Percentiles rank a stretch among this genome's conserved stretches.
Evolutionary conservation across 768 basidiomycete species (phyloP).

Genomic region (Coprinellus micaceus): DNA sequence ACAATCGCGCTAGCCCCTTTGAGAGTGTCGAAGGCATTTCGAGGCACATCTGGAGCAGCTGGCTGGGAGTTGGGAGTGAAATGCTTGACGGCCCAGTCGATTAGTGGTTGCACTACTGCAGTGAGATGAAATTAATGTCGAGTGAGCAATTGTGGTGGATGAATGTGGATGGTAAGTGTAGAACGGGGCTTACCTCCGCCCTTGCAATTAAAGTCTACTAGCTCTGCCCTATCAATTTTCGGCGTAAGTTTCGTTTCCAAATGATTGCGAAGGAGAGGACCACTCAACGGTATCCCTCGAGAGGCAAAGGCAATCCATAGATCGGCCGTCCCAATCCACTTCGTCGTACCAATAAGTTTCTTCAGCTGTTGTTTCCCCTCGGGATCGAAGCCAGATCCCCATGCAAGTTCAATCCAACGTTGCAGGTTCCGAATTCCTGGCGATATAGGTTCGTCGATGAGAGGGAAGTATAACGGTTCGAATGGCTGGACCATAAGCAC

Average conservation of each 20-base stretch:
- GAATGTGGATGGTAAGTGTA: too few species aligned
- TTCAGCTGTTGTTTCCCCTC: conserved; percentile 64
- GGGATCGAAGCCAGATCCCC: conserved; percentile 73
- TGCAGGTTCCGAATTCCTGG: conserved; percentile 79
- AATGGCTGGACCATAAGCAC: conserved; percentile 62
- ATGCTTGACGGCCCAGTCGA: conserved; percentile 74
- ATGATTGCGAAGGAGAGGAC: not conserved
- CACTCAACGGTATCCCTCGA: conserved; percentile 76
- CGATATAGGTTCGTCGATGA: conserved; percentile 51
- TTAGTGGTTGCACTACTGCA: conserved; percentile 45
- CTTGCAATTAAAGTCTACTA: conserved; percentile 59
- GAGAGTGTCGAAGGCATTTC: conserved; percentile 51
- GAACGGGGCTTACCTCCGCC: conserved; percentile 29
- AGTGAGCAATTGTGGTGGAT: not conserved
- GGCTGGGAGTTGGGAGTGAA: conserved; percentile 40
- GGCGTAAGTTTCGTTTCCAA: not conserved
- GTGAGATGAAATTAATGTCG: not conserved
- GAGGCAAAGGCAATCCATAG: conserved; percentile 76
- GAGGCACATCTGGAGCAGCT: conserved; percentile 15
- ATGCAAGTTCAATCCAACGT: conserved; percentile 76
- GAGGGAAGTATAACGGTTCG: conserved; percentile 59
- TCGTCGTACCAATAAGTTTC: conserved; percentile 51
- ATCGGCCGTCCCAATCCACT: conserved; percentile 82
- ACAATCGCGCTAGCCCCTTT: conserved; percentile 48
- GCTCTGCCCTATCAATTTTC: conserved; percentile 44